Evolutionary conservation across 768 basidiomycete genomes (phyloP).

Genomic region (Kondoa subrosea): DNA sequence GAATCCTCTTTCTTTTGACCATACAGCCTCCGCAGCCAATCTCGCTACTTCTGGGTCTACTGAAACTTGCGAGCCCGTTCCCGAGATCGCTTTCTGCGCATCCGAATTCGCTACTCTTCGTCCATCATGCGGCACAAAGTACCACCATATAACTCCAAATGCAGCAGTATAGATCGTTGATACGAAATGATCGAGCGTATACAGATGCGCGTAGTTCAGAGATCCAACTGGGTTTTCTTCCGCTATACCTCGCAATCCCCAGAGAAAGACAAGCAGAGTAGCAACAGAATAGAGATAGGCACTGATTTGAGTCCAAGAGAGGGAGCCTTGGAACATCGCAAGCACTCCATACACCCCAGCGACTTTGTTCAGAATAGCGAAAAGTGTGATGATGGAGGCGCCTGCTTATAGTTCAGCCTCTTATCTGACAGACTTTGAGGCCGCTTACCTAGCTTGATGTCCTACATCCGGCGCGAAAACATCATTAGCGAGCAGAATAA

Average conservation of each 20-base stretch:
- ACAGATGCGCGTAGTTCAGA: constrained; percentile 78
- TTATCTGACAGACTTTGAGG: neutral
- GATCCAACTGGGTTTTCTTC: constrained; percentile 71
- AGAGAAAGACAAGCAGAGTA: constrained; percentile 59
- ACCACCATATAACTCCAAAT: constrained; percentile 81
- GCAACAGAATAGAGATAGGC: constrained; percentile 83
- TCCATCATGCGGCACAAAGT: constrained; percentile 81
- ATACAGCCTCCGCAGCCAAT: constrained; percentile 59
- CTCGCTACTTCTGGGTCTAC: constrained; percentile 44
- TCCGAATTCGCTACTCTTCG: constrained; percentile 57
- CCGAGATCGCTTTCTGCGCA: constrained; percentile 66
- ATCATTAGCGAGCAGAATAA: no score
- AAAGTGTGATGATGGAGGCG: constrained; percentile 68
- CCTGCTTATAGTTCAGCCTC: constrained; percentile 31
- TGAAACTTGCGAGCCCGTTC: constrained; percentile 39
- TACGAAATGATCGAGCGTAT: constrained; percentile 77
- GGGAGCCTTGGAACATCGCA: constrained; percentile 53
- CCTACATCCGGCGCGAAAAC: no score
- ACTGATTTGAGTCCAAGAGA: constrained; percentile 71
- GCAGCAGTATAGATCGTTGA: constrained; percentile 81
- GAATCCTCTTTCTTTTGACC: constrained; percentile 74
- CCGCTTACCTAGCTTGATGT: neutral
- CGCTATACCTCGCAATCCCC: constrained; percentile 74
- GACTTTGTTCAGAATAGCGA: constrained; percentile 92
- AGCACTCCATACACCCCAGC: constrained; percentile 93